Base-by-base conservation (phyloP, 192 early-diverging fungal genomes). In the Entomortierella chlamydospora region DNA sequence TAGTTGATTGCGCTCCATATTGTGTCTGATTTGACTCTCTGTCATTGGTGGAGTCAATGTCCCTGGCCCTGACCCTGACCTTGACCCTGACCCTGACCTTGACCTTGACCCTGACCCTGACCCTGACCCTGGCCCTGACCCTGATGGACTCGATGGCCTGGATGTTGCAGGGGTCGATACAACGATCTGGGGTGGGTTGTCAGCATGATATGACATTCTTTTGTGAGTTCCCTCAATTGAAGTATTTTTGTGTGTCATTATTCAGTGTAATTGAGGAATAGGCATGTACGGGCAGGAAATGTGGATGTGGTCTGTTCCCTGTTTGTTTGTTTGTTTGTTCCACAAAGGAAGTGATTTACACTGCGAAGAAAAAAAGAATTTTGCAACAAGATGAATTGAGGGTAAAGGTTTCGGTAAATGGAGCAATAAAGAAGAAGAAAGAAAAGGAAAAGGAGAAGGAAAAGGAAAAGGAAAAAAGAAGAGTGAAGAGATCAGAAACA, bases 291-390 rank as follows among this genome's bases (percentile, higher is more conserved):
- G 20, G 18, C 11, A 34, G 5, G 20, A 11, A 11, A 34, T 23
- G 58, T 42, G 3, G n/a, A 43, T 20, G 52, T 74, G 72, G 64
- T 74, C 64, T 74, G 72, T 61, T 67, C 72, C 67, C 64, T 74
- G 72, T 61, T 67, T 64, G 57, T 64, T 39, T 45, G 39, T 67
- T 61, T 60, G 57, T 70, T 70, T 64, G 71, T 73, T 57, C 50
- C 61, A 73, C 71, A 65, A 73, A 47, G 30, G 26, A 28, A 54
- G 5, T 28, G 52, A 54, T 37, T 37, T 37, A 54, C 25, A 54
- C 22, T 42, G 29, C 41, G 31, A 41, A 39, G 37, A 41, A 33
- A 31, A 41, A 42, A 33, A 33, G 11, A 42, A 49, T 41, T 41
- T 6, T 41, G 12, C 3, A 47, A 5, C 15, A 47, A 47, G 45